Percentiles rank a stretch among this genome's conserved stretches.
Evolutionary conservation across 2,329 filamentous ascomycete species (phyloP).

Genomic region (Gnomoniopsis smithogilvyi): DNA sequence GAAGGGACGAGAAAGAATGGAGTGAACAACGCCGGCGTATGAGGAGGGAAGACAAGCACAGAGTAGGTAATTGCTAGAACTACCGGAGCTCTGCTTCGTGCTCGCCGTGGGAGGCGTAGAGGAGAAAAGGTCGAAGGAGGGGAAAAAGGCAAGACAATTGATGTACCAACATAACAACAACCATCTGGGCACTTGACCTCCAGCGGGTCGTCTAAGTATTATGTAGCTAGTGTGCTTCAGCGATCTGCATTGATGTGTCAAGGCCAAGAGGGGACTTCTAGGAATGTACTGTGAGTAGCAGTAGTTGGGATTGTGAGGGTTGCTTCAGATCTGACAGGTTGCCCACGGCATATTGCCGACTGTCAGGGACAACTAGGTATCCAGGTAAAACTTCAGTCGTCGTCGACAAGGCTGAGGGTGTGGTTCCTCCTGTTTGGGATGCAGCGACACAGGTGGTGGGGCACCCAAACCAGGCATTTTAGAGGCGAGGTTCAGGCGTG

Average conservation of each 20-base stretch:
- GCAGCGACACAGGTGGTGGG: background rate
- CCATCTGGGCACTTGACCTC: background rate
- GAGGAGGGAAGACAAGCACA: slow-evolving; percentile 15
- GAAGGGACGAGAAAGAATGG: slow-evolving; percentile 5
- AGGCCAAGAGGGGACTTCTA: background rate
- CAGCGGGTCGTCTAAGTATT: background rate
- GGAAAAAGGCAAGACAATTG: slow-evolving; percentile 7
- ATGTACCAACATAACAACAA: background rate
- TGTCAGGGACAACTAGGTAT: background rate
- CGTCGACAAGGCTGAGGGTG: slow-evolving; percentile 1
- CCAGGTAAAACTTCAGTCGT: background rate
- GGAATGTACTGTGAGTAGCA: slow-evolving; percentile 1
- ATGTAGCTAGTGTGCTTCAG: background rate
- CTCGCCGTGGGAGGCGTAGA: slow-evolving; percentile 21
- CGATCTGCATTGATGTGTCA: background rate
- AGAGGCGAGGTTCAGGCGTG: background rate
- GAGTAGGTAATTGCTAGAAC: slow-evolving; percentile 34
- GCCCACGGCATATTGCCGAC: background rate
- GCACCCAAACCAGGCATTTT: background rate
- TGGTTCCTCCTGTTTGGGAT: slow-evolving; percentile 2
- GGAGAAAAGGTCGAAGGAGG: slow-evolving; percentile 17
- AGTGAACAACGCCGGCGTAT: slow-evolving; percentile 16
- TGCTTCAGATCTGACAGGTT: slow-evolving; percentile 1
- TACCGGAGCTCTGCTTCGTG: slow-evolving; percentile 46
- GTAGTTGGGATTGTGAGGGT: slow-evolving; percentile 4